Evolutionary conservation across 495 filamentous ascomycete species (phyloP), one percentile per base, ranked within the genome.

Genomic region (Pyrenula massariospora): DNA sequence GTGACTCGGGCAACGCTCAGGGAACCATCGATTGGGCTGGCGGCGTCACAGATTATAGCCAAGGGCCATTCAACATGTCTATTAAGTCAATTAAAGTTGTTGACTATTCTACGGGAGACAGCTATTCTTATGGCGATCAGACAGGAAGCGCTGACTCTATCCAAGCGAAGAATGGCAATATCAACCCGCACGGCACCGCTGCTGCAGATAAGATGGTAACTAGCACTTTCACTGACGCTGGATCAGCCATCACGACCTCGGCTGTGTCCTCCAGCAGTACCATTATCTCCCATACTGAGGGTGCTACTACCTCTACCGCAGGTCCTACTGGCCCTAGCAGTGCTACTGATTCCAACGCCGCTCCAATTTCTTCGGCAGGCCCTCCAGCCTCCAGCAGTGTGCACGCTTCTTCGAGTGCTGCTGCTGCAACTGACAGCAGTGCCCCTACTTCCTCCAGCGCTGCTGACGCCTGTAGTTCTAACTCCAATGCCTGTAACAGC

Each of bases 21-120:
- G 76, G 78, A 57, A 81, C 73, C 31, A 73, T 80, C 56, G 70
- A 87, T 52, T 95, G 90, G 90, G 88, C 90, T 59, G 89, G 89
- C 52, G 90, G 90, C 56, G 58, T 70, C 56, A 88, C 86, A 23
- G 80, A 91, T 68, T 94, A 86, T 72, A 63, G 68, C 52, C 63
- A 81, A 11, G 89, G 87, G 25, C 89, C 90, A 0, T 94, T 82
- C 71, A 83, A 73, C 60, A 92, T 93, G 87, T 83, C 75, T 60
- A 80, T 94, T 55, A 74, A 87, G 74, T 80, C 70, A 48, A 81
- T 84, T 25, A 66, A 69, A 36, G 74, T 91, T 53, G 76, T 74
- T 25, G 89, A 94, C 71, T 86, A 75, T 73, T 81, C 78, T 57
- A 77, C 71, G 21, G 89, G 84, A 53, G 80, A 77, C 36, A 77